Percentiles rank a stretch among this genome's conserved stretches.
Conservation (phyloP, 306 rosid species). For the Trifolium fragiferum region DNA sequence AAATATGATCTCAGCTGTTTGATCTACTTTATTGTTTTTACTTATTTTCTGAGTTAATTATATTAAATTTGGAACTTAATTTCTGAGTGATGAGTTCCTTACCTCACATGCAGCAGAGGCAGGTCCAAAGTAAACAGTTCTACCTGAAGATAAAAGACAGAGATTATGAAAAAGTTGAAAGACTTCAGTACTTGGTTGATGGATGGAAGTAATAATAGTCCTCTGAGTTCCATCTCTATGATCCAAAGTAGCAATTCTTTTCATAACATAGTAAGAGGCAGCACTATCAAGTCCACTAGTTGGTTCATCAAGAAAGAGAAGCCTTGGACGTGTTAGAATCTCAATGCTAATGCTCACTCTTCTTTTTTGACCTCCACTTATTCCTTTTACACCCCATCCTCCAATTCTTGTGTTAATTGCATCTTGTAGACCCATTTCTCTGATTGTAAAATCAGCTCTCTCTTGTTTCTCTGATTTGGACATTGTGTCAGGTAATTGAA, state of each 20-base stretch:
- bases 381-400: slow-evolving; percentile 57
- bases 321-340: slow-evolving; percentile 51
- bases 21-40: too few relatives aligned
- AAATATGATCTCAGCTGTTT: too few relatives aligned
- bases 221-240: slow-evolving; percentile 44
- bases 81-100: too few relatives aligned
- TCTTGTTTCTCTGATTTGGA: slow-evolving; percentile 48
- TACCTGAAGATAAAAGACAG: slow-evolving; percentile 67
- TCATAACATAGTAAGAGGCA: slow-evolving; percentile 80
- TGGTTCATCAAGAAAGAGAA: slow-evolving; percentile 61
- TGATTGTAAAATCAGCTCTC: slow-evolving; percentile 50
- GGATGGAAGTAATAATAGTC: slow-evolving; percentile 66
- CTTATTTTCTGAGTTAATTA: too few relatives aligned
- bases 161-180: slow-evolving; percentile 70
- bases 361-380: slow-evolving; percentile 61
- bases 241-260: slow-evolving; percentile 50
- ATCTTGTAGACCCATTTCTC: slow-evolving; percentile 58
- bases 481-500: slow-evolving; percentile 52
- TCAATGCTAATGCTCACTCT: slow-evolving; percentile 57
- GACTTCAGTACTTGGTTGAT: slow-evolving; percentile 76
- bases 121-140: slow-evolving; percentile 72
- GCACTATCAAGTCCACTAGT: slow-evolving; percentile 80
- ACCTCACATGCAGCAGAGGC: slow-evolving; percentile 66
- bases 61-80: too few relatives aligned
- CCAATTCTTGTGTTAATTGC: slow-evolving; percentile 57